Evolutionary conservation across 352 stramenopile genomes (phyloP), one percentile per base, ranked within the genome.

Genomic region (Stramenopiles sp.): DNA sequence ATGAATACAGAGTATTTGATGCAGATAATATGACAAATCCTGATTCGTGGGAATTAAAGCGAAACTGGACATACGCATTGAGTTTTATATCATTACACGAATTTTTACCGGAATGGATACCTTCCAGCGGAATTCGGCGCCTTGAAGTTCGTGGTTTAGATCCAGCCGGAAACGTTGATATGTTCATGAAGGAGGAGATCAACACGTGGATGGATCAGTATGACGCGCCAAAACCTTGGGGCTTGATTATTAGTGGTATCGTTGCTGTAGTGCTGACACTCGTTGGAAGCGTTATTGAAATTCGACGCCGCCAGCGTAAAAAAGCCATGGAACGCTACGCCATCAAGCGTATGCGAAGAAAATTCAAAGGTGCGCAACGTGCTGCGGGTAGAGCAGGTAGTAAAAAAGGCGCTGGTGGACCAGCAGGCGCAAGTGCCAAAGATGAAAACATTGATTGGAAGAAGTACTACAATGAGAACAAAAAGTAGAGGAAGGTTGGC

Each of bases 131-230:
- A 14, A 91, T 88, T 82, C 97, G 97, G 81, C 91, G 88, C 1
- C 86, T 98, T 32, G 95, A 92, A 67, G 87, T 97, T 22, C 87
- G 92, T 4, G 90, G 90, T 7, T 82, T 96, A 78, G 92, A 98
- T 76, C 87, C 93, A 0, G 91, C 91, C 67, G 93, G 93, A n/a
- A 97, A 97, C 83, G 89, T 92, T n/a, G 94, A 98, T 82, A 80
- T 84, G 32, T 83, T 75, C 0, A 97, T 94, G 80, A 90, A 91
- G 25, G 85, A 88, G 30, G 84, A 87, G 30, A 86, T 91, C 0
- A 98, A 98, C 85, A 88, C 96, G 81, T 91, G 97, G 84, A 88
- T 87, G 25, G 98, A 94, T 93, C 90, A 89, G 29, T 98, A 97
- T 81, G 86, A 92, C 1, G 91, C 91, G 44, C 88, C 90, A 39